Evolutionary conservation across 768 basidiomycete species (phyloP), one percentile per base, ranked within the genome.

Genomic region (Lentinula aciculospora): DNA sequence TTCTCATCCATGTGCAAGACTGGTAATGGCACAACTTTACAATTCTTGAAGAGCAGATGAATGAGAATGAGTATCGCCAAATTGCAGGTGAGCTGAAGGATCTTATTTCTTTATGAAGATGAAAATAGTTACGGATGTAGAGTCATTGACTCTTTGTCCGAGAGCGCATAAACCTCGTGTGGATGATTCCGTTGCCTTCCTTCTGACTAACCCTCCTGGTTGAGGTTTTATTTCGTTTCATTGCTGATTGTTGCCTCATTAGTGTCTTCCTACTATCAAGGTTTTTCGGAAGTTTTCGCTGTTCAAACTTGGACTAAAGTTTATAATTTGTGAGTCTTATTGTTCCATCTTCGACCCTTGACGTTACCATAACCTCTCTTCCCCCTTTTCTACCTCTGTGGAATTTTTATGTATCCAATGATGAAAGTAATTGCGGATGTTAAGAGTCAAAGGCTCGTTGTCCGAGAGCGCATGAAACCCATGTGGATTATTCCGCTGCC

Each of bases 111-210:
- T 13, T 15, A 12, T 28, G 27, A 47, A 29, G 49, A 50, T 50
- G 49, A 50, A 50, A 31, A 31, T 4, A 50, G 32, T 48, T 50
- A 50, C 49, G 49, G 49, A 32, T 50, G 49, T 50, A 29, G 49
- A 50, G 49, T 50, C 49, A 4, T 34, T 19, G 49, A 50, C 49
- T 50, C 49, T 9, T 31, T 57, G 15, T 57, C 56, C 56, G 56
- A 57, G 56, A 57, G 56, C 56, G 56, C 56, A 57, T 57, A 57
- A 56, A 57, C 56, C 45, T 57, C 56, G 46, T 57, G 56, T 57
- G 56, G 56, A 57, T 45, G 46, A 13, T 57, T 57, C 56, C 56
- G 56, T 57, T 57, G 56, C 56, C 56, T 57, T 57, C 56, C 56
- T 57, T 57, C 56, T 57, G 56, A 57, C n/a, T 32, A 17, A 32